These are phyloP conservation scores for Leishmania guyanensis DNA, from an alignment of 208 protist genomes.

Conservation along the genomic window DNA sequence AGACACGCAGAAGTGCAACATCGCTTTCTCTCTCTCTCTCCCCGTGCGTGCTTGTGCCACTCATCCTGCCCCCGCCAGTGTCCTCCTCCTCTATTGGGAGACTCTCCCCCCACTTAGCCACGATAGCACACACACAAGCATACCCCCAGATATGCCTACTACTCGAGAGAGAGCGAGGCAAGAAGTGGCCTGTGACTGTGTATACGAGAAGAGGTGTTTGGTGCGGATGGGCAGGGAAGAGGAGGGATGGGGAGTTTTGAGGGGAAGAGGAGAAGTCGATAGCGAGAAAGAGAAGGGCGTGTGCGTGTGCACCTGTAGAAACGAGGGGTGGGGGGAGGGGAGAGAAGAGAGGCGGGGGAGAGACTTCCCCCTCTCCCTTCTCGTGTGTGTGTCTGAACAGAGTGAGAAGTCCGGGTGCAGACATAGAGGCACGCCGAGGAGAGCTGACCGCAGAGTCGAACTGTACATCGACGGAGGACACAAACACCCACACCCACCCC, in stretches of 20 bases:
- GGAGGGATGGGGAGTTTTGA: neutral
- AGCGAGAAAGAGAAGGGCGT: too few species aligned
- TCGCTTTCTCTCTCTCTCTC: neutral
- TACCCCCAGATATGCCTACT: neutral
- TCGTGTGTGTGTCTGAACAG: neutral
- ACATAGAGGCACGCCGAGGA: neutral
- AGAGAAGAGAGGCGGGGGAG: neutral
- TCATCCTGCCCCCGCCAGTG: neutral
- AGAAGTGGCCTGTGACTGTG: neutral
- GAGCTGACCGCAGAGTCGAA: neutral
- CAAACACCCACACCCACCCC: neutral
- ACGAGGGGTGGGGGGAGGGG: neutral
- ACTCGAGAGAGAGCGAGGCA: neutral
- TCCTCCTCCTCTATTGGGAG: too few species aligned
- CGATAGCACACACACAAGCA: neutral
- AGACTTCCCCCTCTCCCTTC: neutral
- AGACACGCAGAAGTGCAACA: neutral
- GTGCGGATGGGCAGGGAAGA: neutral
- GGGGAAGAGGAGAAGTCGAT: neutral
- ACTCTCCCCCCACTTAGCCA: too few species aligned
- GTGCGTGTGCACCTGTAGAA: neutral
- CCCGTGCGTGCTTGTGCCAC: neutral
- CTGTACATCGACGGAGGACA: neutral
- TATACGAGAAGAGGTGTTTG: neutral
- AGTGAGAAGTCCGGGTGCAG: neutral